Evolutionary conservation across 805 yeast genomes (phyloP), one percentile per base, ranked within the genome.

Genomic region (Candida alai): DNA sequence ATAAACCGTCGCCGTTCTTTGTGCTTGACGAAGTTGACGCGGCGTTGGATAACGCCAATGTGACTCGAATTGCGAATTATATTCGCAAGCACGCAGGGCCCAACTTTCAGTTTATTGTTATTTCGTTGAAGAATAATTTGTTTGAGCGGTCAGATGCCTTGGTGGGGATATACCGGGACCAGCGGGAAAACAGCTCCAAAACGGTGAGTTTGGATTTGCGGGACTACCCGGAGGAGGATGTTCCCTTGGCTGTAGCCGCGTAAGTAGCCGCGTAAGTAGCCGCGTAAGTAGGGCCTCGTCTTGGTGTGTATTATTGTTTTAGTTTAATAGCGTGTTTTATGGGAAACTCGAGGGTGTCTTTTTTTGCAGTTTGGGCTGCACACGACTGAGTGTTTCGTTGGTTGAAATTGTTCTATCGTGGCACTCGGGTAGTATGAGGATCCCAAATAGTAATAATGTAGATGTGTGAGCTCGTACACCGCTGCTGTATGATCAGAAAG

Each of bases 11-110:
- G 1, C 98, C 98, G 20, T 93, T 93, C 54, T 90, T 93, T 54
- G 95, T 93, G 0, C 65, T 93, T 27, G 98, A 93, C 56, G 98
- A 93, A 60, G 88, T 93, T n/a, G 98, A 93, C 62, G 97, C 98
- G 0, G 97, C 97, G 0, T 71, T 93, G 39, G 98, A 93, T 58
- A 80, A 84, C 40, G 78, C 86, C 16, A 93, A 93, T 51, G 96
- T 93, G 16, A 76, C 76, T 35, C 77, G 78, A 49, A 80, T 93
- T 38, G 96, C 96, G n/a, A 78, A 77, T 39, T 93, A 89, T 53
- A 86, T 93, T 40, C 72, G 72, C 32, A 74, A 73, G 40, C 79
- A 83, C 47, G 79, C 90, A 2, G 82, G 86, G 17, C 83, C 87
- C 2, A 71, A 76, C 27, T 78, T 86, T 55, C 98, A 93, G 53